Conservation (phyloP, 805 yeast species). For the Ogataea ganodermae region DNA sequence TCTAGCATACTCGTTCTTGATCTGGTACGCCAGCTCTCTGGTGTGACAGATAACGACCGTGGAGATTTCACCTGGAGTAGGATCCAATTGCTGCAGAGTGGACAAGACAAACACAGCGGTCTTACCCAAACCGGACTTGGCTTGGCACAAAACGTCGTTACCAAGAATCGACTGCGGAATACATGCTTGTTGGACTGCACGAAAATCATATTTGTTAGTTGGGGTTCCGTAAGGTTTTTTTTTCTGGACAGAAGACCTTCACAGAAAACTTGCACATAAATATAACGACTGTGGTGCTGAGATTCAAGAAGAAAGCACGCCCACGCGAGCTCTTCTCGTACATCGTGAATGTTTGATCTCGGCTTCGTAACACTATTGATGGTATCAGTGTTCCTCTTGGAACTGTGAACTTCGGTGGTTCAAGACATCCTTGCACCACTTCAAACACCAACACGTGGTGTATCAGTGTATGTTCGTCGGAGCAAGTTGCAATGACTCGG, state of each 20-base stretch:
- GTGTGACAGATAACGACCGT: constrained; percentile 96
- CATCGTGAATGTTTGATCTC: no score
- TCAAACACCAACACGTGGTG: no score
- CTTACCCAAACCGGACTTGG: constrained; percentile 99
- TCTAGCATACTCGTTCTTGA: constrained; percentile 94
- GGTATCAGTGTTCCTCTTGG: no score
- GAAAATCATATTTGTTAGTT: constrained; percentile 14
- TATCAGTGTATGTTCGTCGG: no score
- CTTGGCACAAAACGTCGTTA: constrained; percentile 97
- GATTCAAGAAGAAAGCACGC: background rate
- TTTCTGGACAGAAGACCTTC: constrained; percentile 1
- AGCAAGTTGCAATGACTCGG: no score
- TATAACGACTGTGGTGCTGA: no score
- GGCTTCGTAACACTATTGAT: no score
- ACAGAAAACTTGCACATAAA: no score
- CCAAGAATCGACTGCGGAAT: constrained; percentile 98
- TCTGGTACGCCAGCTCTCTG: constrained; percentile 98
- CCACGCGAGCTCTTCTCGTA: no score
- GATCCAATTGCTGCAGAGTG: constrained; percentile 95
- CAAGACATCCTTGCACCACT: background rate
- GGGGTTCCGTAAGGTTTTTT: background rate
- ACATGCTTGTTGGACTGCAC: constrained; percentile 90
- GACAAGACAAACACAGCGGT: constrained; percentile 97
- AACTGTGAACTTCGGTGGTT: no score
- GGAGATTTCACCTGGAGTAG: constrained; percentile 94